A percentile compares a stretch with the other conserved stretches of the same genome.
Conservation (phyloP, 495 filamentous ascomycete species). For the Penicillium odoratum region DNA sequence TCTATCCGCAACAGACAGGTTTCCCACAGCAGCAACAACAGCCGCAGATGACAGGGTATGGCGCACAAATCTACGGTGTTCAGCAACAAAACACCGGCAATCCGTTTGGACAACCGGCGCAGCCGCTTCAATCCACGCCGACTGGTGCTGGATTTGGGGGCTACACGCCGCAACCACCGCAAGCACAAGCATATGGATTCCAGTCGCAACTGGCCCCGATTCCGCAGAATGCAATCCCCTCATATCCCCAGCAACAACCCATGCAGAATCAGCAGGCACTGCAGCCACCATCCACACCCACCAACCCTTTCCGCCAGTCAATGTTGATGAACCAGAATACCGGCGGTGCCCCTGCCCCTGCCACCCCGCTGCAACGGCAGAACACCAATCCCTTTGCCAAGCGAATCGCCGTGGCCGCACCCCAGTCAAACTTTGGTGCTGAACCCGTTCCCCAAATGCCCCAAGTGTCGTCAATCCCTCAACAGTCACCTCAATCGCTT, state of each 20-base stretch:
- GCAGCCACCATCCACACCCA: constrained; percentile 59
- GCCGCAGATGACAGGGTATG: constrained; percentile 33
- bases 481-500: constrained; percentile 37
- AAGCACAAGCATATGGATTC: constrained; percentile 54
- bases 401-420: constrained; percentile 46
- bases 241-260: constrained; percentile 50
- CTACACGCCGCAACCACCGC: constrained; percentile 71
- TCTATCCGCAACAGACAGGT: constrained; percentile 32
- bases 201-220: constrained; percentile 55
- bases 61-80: constrained; percentile 36
- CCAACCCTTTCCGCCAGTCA: constrained; percentile 88
- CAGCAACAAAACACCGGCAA: constrained; percentile 41
- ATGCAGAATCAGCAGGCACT: constrained; percentile 32
- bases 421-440: constrained; percentile 32
- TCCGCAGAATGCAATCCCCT: constrained; percentile 62
- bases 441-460: constrained; percentile 31
- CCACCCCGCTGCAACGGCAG: constrained; percentile 53
- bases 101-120: constrained; percentile 18
- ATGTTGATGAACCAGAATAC: constrained; percentile 65
- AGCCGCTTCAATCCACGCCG: constrained; percentile 58
- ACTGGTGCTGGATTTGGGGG: constrained; percentile 88
- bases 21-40: constrained; percentile 41
- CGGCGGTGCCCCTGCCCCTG: constrained; percentile 37
- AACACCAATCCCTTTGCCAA: constrained; percentile 86
- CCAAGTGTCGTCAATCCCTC: constrained; percentile 44